Evolutionary conservation across 352 stramenopile species (phyloP), one percentile per base, ranked within the genome.

Genomic region (Pythium brassicae): DNA sequence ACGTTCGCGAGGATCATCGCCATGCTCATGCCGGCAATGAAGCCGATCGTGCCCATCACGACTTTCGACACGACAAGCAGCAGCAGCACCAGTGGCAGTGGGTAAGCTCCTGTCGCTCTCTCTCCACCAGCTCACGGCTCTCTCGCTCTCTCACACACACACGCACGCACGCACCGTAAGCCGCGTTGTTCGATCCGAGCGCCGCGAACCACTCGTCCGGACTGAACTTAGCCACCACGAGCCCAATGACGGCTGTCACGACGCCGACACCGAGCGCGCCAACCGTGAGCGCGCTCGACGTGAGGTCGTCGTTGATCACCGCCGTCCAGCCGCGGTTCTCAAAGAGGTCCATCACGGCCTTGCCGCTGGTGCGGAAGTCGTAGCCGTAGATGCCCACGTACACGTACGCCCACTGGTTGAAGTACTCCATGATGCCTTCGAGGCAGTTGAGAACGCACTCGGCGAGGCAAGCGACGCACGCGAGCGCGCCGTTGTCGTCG

Each of bases 311-410:
- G 58, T 94, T 95, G 70, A 96, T 96, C 50, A 96, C 78, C 10
- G 84, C 84, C 22, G 86, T 95, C 84, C 86, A 96, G 26, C 87
- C 87, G 50, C 83, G 82, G 63, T 81, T 88, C 35, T 73, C 76
- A 55, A 96, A 96, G 26, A 96, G 56, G 49, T 95, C 80, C 65
- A 94, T 94, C 43, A 96, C 87, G 15, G 81, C 80, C 65, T 94
- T 96, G 57, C 86, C 86, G 61, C 83, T 92, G 29, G 70, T 86
- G 43, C 76, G 72, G 75, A 94, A 96, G 55, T 85, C 64, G 58
- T 94, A 92, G 42, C 87, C 87, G 66, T 96, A 96, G 47, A 96
- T 87, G 25, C 85, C 87, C 3, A 96, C 87, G 68, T 95, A 96
- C 17, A 93, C 81, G 66, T 92, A 96, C 4, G 86, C 95, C 74